These are phyloP conservation scores for Alternaria conjuncta DNA, from an alignment of 2,329 filamentous ascomycete species.

Conservation along the genomic window DNA sequence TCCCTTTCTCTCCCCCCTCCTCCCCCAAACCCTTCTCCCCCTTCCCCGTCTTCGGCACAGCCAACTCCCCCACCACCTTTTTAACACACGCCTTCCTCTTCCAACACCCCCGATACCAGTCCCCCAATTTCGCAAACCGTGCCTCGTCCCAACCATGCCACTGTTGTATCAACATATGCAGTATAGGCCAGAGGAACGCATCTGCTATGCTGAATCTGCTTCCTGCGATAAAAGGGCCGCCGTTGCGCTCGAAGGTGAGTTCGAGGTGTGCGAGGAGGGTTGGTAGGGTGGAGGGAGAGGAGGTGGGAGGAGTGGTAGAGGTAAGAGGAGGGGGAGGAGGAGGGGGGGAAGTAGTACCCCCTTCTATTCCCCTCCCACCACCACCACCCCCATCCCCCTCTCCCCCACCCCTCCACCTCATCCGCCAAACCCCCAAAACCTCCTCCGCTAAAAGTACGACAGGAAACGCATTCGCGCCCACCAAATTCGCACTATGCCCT, in stretches of 20 bases:
- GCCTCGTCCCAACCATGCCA: constrained; percentile 30
- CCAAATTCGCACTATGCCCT: constrained; percentile 9
- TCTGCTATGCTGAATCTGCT: too few species aligned
- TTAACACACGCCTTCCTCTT: constrained; percentile 41
- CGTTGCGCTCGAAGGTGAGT: too few species aligned
- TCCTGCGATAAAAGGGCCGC: too few species aligned
- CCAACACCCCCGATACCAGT: constrained; percentile 39
- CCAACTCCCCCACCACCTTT: constrained; percentile 7
- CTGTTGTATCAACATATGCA: not conserved
- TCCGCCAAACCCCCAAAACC: constrained; percentile 26
- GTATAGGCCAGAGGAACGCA: too few species aligned
- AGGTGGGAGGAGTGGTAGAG: too few species aligned
- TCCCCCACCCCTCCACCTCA: not conserved
- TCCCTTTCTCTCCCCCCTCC: too few species aligned
- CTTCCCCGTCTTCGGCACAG: not conserved
- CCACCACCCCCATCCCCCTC: too few species aligned
- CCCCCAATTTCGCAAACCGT: constrained; percentile 23
- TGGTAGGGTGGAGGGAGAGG: too few species aligned
- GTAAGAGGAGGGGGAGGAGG: too few species aligned
- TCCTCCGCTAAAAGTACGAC: constrained; percentile 19
- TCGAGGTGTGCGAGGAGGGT: too few species aligned
- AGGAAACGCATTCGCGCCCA: constrained; percentile 29
- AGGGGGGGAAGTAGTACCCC: not conserved
- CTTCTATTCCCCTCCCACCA: too few species aligned
- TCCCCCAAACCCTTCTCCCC: not conserved